These are phyloP conservation scores for Rosa chinensis DNA, from an alignment of 306 rosid genomes.

Conservation along the genomic window DNA sequence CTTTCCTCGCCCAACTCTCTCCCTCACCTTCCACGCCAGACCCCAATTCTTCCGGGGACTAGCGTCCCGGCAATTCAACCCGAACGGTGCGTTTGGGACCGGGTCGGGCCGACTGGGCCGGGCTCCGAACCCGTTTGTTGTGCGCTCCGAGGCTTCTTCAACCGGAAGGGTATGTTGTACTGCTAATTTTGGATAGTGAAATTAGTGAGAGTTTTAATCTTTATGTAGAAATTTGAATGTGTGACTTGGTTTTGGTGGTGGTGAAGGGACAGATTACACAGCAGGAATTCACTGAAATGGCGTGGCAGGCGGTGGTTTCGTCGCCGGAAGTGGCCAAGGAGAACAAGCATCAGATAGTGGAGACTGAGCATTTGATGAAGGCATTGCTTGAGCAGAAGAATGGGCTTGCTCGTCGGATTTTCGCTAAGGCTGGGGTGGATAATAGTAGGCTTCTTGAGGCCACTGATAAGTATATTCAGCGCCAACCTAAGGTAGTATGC, in stretches of 20 bases:
- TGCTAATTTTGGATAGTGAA: neutral
- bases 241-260: constrained; percentile 24
- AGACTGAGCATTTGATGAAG: constrained; percentile 96
- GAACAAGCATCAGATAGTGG: constrained; percentile 97
- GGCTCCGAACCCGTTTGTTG: constrained; percentile 36
- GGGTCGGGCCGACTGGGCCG: constrained; percentile 36
- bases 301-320: constrained; percentile 91
- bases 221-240: neutral
- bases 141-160: constrained; percentile 58
- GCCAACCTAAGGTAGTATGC: constrained; percentile 82
- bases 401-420: constrained; percentile 94
- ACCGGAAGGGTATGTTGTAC: constrained; percentile 64
- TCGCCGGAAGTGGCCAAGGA: constrained; percentile 94
- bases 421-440: constrained; percentile 84
- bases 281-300: constrained; percentile 97
- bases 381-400: constrained; percentile 94
- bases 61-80: constrained; percentile 34
- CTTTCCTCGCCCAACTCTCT: constrained; percentile 37
- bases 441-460: constrained; percentile 82
- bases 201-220: neutral
- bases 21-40: constrained; percentile 34
- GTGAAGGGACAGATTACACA: constrained; percentile 71
- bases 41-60: constrained; percentile 37
- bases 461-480: constrained; percentile 86
- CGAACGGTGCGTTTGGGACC: constrained; percentile 37